Evolutionary conservation across 1,139 yeast species (phyloP).

Genomic region (Hemisphaericaspora lyxosophila): DNA sequence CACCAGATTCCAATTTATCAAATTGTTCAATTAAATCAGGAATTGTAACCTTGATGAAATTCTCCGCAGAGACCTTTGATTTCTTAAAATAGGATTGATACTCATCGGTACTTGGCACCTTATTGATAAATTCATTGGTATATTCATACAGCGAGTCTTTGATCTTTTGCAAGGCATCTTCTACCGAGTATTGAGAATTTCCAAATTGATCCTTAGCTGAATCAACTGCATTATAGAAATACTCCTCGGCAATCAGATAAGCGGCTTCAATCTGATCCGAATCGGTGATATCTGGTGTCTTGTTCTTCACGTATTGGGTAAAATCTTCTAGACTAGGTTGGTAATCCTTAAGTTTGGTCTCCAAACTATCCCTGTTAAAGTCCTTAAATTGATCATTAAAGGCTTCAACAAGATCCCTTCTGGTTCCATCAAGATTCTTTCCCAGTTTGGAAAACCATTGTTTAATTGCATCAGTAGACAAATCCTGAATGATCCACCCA

Average conservation of each 20-base stretch:
- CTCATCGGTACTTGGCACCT: neutral
- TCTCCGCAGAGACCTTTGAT: slow-evolving; percentile 19
- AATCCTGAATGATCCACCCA: slow-evolving; percentile 22
- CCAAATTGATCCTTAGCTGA: slow-evolving; percentile 25
- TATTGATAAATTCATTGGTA: slow-evolving; percentile 16
- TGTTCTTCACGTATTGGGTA: slow-evolving; percentile 15
- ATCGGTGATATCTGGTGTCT: slow-evolving; percentile 18
- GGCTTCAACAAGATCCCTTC: slow-evolving; percentile 22
- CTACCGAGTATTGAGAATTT: slow-evolving; percentile 19
- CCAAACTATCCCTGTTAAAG: slow-evolving; percentile 9
- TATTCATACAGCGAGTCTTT: slow-evolving; percentile 24
- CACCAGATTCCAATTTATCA: slow-evolving; percentile 5
- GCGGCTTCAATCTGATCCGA: slow-evolving; percentile 19
- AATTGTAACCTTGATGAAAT: slow-evolving; percentile 8
- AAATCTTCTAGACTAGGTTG: slow-evolving; percentile 19
- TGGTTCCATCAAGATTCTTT: slow-evolving; percentile 23
- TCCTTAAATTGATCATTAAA: slow-evolving; percentile 14
- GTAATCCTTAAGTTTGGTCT: slow-evolving; percentile 19
- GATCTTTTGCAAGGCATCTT: slow-evolving; percentile 22
- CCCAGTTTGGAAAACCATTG: slow-evolving; percentile 27
- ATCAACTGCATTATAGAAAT: slow-evolving; percentile 41
- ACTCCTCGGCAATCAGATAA: slow-evolving; percentile 32
- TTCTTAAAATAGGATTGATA: slow-evolving; percentile 13
- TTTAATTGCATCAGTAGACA: slow-evolving; percentile 22
- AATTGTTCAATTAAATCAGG: slow-evolving; percentile 7